A percentile compares a stretch with the other conserved stretches of the same genome.
These are phyloP conservation scores for Cladosporium sp. DNA, from an alignment of 2,329 filamentous ascomycete genomes.

Conservation along the genomic window DNA sequence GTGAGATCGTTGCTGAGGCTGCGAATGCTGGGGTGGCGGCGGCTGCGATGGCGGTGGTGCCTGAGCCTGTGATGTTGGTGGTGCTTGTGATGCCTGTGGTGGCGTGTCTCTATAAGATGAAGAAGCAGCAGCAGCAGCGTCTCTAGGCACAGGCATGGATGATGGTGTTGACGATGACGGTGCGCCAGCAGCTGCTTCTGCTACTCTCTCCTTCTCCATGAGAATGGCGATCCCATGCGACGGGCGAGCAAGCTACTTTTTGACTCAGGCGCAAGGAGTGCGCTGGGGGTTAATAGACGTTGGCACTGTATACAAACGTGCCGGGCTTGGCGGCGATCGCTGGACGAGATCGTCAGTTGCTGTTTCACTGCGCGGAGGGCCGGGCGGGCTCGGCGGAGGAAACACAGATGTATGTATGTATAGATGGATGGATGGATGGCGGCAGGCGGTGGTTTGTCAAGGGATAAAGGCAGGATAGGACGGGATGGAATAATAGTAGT, in stretches of 20 bases:
- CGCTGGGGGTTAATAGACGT: slow-evolving; percentile 8
- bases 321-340: slow-evolving; percentile 16
- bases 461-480: background rate
- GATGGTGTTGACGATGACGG: background rate
- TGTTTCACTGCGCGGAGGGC: slow-evolving; percentile 8
- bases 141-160: slow-evolving; percentile 13
- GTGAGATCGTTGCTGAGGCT: slow-evolving; percentile 5
- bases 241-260: slow-evolving; percentile 6
- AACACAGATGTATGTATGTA: background rate
- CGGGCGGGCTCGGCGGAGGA: background rate
- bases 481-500: background rate
- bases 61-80: background rate
- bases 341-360: slow-evolving; percentile 16
- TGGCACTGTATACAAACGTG: slow-evolving; percentile 16
- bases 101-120: slow-evolving; percentile 9
- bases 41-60: background rate
- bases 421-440: background rate
- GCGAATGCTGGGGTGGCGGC: slow-evolving; percentile 7
- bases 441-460: background rate
- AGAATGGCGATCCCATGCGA: slow-evolving; percentile 12
- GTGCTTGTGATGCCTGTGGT: background rate
- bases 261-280: background rate
- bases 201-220: slow-evolving; percentile 20
- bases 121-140: background rate
- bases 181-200: slow-evolving; percentile 5